A percentile compares a stretch with the other conserved stretches of the same genome.
phyloP scores from a whole-genome alignment of 2,329 filamentous ascomycete genomes.

The Neofusicoccum cordaticola region DNA sequence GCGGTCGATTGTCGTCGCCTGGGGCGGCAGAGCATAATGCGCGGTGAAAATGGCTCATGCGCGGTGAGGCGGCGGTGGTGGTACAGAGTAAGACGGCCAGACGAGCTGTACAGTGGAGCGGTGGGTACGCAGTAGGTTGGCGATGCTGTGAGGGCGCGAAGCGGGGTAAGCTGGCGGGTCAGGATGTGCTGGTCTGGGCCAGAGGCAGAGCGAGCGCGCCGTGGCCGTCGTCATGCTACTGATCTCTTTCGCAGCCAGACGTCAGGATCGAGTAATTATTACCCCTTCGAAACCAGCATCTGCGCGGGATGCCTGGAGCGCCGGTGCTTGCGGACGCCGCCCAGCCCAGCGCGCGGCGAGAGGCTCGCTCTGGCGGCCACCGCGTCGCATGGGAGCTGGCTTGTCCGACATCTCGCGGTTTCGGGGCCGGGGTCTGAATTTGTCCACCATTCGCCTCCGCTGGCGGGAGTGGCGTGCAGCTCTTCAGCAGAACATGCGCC shows the following conservation, averaged over 20 bases:
- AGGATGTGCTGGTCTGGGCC: background rate
- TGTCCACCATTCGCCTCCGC: background rate
- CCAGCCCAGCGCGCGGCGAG: background rate
- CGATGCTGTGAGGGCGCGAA: background rate
- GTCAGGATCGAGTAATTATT: constrained; percentile 9
- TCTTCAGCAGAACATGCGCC: background rate
- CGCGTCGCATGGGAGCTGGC: too few species aligned
- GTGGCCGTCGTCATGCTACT: background rate
- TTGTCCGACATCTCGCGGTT: background rate
- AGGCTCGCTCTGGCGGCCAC: too few species aligned
- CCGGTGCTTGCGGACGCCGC: background rate
- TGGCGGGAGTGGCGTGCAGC: background rate
- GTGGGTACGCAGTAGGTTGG: background rate
- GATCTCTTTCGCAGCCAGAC: background rate
- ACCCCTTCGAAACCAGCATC: background rate
- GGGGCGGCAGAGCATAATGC: background rate
- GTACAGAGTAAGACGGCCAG: background rate
- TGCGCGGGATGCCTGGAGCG: background rate
- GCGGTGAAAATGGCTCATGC: background rate
- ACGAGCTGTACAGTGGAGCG: background rate
- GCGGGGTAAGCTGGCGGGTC: background rate
- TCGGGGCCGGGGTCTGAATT: background rate
- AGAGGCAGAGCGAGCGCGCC: too few species aligned
- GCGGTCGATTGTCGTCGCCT: background rate
- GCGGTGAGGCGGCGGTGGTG: background rate